Percentiles rank a stretch among this genome's conserved stretches.
Evolutionary conservation across 2,329 filamentous ascomycete species (phyloP).

Genomic region (Monilinia fructicola): DNA sequence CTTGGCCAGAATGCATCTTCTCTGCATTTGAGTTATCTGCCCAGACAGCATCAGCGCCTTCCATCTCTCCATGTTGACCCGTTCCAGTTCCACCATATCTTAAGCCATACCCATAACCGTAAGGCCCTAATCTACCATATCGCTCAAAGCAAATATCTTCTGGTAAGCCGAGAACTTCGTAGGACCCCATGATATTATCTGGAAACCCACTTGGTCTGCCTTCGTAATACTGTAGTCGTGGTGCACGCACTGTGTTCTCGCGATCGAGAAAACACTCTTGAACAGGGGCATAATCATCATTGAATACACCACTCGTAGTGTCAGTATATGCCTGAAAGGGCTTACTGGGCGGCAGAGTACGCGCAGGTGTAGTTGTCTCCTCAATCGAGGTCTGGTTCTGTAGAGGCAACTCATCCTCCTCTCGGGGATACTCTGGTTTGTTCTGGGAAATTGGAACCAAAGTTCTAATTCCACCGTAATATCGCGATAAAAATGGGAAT

Average conservation of each 20-base stretch:
- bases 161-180: slow-evolving; percentile 73
- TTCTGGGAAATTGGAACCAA: slow-evolving; percentile 67
- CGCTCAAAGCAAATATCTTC: slow-evolving; percentile 92
- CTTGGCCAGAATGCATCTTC: slow-evolving; percentile 51
- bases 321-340: slow-evolving; percentile 63
- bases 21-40: slow-evolving; percentile 44
- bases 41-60: slow-evolving; percentile 82
- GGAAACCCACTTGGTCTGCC: slow-evolving; percentile 85
- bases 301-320: slow-evolving; percentile 51
- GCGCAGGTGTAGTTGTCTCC: slow-evolving; percentile 41
- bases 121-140: slow-evolving; percentile 83
- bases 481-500: slow-evolving; percentile 82
- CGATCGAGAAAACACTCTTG: slow-evolving; percentile 78
- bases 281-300: slow-evolving; percentile 51
- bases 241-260: slow-evolving; percentile 63
- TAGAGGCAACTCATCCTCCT: slow-evolving; percentile 57
- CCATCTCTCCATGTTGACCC: slow-evolving; percentile 80
- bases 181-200: slow-evolving; percentile 81
- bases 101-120: slow-evolving; percentile 82
- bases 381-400: slow-evolving; percentile 42
- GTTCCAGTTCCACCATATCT: slow-evolving; percentile 78
- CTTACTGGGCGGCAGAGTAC: slow-evolving; percentile 49
- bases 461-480: slow-evolving; percentile 82
- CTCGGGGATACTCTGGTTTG: slow-evolving; percentile 75
- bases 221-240: slow-evolving; percentile 69